phyloP scores from a whole-genome alignment of 805 yeast species.

The Pichia kluyveri region DNA sequence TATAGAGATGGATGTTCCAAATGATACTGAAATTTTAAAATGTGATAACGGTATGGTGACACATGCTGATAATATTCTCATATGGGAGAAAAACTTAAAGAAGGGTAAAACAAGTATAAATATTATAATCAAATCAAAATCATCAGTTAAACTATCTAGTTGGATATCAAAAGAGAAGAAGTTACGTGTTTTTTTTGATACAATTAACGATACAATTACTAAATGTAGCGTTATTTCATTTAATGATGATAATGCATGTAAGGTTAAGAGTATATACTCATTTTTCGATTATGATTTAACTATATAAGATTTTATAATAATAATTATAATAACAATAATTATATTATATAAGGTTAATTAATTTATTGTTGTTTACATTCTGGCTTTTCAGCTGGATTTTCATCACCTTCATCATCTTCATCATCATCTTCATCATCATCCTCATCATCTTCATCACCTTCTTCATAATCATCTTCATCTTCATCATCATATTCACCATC shows the following conservation, averaged over 20 bases:
- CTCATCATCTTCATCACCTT: constrained; percentile 50
- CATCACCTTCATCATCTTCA: constrained; percentile 36
- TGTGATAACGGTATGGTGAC: neutral
- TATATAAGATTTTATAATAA: neutral
- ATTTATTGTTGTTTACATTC: constrained; percentile 65
- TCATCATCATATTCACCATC: constrained; percentile 53
- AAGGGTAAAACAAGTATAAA: neutral
- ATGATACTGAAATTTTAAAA: neutral
- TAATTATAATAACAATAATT: too few species aligned
- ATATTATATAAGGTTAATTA: neutral
- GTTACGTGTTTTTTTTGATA: neutral
- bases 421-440: constrained; percentile 44
- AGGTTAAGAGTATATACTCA: neutral
- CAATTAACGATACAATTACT: neutral
- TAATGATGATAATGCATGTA: neutral
- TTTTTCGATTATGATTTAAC: neutral
- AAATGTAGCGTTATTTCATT: neutral
- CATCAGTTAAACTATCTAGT: neutral
- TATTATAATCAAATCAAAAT: neutral
- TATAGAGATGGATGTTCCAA: neutral
- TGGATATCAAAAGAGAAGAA: neutral
- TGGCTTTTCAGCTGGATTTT: constrained; percentile 65
- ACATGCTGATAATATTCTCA: neutral
- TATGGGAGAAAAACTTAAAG: neutral
- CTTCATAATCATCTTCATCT: constrained; percentile 53